Conservation (phyloP, 2,329 filamentous ascomycete genomes). For the Claviceps spartinae region DNA sequence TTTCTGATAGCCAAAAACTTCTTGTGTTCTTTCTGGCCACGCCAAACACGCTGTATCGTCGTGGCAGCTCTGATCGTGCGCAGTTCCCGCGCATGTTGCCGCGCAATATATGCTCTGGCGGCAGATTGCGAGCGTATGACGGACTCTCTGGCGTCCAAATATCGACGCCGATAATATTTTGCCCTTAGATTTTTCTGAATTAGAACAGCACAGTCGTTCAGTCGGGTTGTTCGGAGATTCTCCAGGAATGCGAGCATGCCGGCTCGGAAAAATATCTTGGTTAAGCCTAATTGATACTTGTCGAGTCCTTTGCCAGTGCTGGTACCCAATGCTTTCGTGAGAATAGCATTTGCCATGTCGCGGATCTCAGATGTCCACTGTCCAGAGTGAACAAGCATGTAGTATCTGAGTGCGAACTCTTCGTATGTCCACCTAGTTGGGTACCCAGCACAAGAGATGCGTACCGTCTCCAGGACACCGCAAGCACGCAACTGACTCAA, state of each 20-base stretch:
- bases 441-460: constrained; percentile 94
- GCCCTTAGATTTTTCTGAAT: constrained; percentile 96
- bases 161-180: constrained; percentile 88
- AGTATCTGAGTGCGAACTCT: constrained; percentile 93
- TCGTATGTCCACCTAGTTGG: constrained; percentile 98
- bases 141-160: constrained; percentile 71
- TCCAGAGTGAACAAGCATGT: constrained; percentile 85
- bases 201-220: constrained; percentile 91
- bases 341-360: constrained; percentile 84
- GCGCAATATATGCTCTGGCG: constrained; percentile 63
- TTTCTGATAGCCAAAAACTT: constrained; percentile 63
- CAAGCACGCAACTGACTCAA: constrained; percentile 92
- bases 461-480: constrained; percentile 95
- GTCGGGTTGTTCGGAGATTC: constrained; percentile 75
- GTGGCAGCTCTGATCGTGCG: constrained; percentile 78
- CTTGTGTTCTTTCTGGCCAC: constrained; percentile 80
- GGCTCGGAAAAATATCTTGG: constrained; percentile 98
- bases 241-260: constrained; percentile 98
- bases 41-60: constrained; percentile 90
- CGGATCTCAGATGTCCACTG: constrained; percentile 91
- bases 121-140: constrained; percentile 71
- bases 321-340: constrained; percentile 75
- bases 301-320: constrained; percentile 62
- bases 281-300: constrained; percentile 94
- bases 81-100: constrained; percentile 65